Evolutionary conservation across 2,329 filamentous ascomycete species (phyloP), one percentile per base, ranked within the genome.

Genomic region (Aspergillus puulaauensis): DNA sequence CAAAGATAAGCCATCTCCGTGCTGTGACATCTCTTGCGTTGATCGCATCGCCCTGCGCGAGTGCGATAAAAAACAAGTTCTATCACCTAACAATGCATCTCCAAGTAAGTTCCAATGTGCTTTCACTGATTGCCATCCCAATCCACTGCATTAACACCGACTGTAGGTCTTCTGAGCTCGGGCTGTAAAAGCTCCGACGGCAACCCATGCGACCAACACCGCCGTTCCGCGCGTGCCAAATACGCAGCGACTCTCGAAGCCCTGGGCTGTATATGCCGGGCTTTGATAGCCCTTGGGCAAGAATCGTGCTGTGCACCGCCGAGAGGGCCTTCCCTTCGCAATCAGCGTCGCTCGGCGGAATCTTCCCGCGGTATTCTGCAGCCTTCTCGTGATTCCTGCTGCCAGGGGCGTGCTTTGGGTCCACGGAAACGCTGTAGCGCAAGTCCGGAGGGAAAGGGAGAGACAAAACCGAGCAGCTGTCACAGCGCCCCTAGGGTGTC

Each of bases 231-330:
- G 2, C 73, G 69, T 27, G 67, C 74, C 23, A 72, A 66, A 23
- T 83, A 83, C 53, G 73, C 70, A 1, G 72, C 73, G 3, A 79
- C 64, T 14, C 75, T 84, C 2, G 67, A 77, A 45, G 77, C 80
- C 4, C 67, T 85, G 1, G 82, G 82, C 3, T 84, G 82, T 65
- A 80, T 84, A 59, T 85, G 82, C 57, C 77, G 81, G 17, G 76
- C 80, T 19, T 75, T 85, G 15, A 59, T 84, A 27, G 77, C 81
- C 8, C 72, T 83, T 17, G 81, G 82, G 0, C 74, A 81, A 55
- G 80, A 84, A 60, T 75, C 81, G 0, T 84, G 82, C 70, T 84
- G 82, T 54, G 63, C 68, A 21, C 64, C 47, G 14, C 47, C 46
- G 7, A 37, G 9, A 23, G 12, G 4, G 11, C 6, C 14, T 9